A percentile compares a stretch with the other conserved stretches of the same genome.
phyloP scores from a whole-genome alignment of 139 green algal species.

The Chlamydomonas eustigma region DNA sequence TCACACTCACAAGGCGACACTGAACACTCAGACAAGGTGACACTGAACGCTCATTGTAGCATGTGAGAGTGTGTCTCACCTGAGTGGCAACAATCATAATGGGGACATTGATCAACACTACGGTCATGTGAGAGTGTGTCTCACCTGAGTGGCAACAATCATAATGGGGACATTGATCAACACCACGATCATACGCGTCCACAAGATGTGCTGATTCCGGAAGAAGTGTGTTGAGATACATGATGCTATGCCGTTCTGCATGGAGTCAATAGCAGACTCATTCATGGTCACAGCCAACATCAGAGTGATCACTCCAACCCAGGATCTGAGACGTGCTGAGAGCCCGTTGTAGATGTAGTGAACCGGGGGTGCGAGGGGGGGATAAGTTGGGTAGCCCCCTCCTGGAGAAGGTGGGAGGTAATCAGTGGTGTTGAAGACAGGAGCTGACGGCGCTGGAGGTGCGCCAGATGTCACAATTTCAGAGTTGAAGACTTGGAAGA shows the following conservation, averaged over 20 bases:
- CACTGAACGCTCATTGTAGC: too few species aligned
- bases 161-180: slow-evolving; percentile 65
- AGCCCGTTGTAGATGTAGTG: not conserved
- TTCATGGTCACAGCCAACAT: slow-evolving; percentile 72
- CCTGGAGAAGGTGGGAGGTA: too few species aligned
- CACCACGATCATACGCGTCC: slow-evolving; percentile 56
- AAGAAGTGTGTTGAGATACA: slow-evolving; percentile 38
- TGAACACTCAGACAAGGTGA: too few species aligned
- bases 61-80: not conserved
- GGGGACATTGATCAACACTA: too few species aligned
- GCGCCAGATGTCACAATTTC: not conserved
- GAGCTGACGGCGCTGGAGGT: too few species aligned
- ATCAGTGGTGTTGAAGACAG: not conserved
- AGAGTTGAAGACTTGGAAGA: slow-evolving; percentile 40
- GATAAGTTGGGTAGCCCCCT: too few species aligned
- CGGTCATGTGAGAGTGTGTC: not conserved
- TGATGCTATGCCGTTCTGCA: slow-evolving; percentile 47
- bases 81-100: not conserved
- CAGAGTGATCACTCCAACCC: slow-evolving; percentile 52
- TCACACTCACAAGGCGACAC: too few species aligned
- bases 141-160: not conserved
- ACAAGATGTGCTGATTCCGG: slow-evolving; percentile 34
- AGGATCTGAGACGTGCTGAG: slow-evolving; percentile 15
- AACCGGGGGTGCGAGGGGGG: too few species aligned
- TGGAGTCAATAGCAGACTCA: slow-evolving; percentile 60